Conservation (phyloP, 805 yeast genomes). For the Monosporozyma unispora region DNA sequence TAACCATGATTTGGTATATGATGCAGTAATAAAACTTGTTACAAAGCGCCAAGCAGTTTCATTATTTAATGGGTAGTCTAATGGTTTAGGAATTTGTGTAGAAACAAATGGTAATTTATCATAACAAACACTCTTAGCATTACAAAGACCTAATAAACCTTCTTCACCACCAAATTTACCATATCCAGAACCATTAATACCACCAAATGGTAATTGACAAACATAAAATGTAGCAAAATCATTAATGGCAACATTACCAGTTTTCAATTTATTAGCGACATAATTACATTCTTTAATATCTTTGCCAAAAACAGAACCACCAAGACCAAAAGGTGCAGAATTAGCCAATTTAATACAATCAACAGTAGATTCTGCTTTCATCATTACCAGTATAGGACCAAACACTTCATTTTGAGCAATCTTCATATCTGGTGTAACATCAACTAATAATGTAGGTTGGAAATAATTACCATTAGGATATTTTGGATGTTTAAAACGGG, state of each 20-base stretch:
- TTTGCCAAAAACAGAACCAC: slow-evolving; percentile 80
- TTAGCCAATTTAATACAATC: slow-evolving; percentile 76
- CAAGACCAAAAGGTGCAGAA: slow-evolving; percentile 80
- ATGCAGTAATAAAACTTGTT: slow-evolving; percentile 68
- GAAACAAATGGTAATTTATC: slow-evolving; percentile 74
- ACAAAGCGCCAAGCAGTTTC: slow-evolving; percentile 86
- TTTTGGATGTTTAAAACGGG: slow-evolving; percentile 72
- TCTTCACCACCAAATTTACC: slow-evolving; percentile 98
- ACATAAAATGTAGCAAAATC: slow-evolving; percentile 96
- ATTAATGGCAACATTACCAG: slow-evolving; percentile 94
- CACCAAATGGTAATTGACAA: slow-evolving; percentile 97
- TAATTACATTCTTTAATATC: slow-evolving; percentile 47
- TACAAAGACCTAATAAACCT: slow-evolving; percentile 84
- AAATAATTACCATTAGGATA: slow-evolving; percentile 95
- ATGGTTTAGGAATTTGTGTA: slow-evolving; percentile 75
- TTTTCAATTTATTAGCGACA: slow-evolving; percentile 54
- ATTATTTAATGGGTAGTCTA: slow-evolving; percentile 85
- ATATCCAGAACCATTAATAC: slow-evolving; percentile 84
- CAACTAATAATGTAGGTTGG: slow-evolving; percentile 78
- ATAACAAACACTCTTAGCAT: slow-evolving; percentile 77
- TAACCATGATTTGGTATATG: slow-evolving; percentile 73
- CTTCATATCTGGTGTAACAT: slow-evolving; percentile 66
- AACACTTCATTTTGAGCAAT: slow-evolving; percentile 88
- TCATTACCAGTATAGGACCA: slow-evolving; percentile 81
- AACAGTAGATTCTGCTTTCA: slow-evolving; percentile 57